A percentile compares a stretch with the other conserved stretches of the same genome.
Evolutionary conservation across 2,329 filamentous ascomycete genomes (phyloP).

Genomic region (Dothidotthia symphoricarpi): DNA sequence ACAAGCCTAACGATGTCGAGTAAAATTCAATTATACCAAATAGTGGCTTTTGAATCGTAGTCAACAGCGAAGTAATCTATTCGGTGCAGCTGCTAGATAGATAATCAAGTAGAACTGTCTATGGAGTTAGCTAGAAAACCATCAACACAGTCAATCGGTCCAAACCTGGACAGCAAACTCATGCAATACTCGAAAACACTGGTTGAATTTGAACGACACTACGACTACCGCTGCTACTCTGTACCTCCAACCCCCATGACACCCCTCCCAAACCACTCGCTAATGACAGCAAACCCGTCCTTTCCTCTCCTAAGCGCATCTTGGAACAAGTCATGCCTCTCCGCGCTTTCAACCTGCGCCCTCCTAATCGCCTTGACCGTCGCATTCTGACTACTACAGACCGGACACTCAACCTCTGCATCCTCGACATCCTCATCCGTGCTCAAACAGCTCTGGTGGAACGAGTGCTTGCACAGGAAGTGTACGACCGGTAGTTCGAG

Average conservation of each 20-base stretch:
- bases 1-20: too few relatives aligned
- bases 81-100: too few relatives aligned
- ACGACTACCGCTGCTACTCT: conserved; percentile 17
- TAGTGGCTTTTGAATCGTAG: too few relatives aligned
- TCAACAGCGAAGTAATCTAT: too few relatives aligned
- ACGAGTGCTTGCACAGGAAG: conserved; percentile 95
- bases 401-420: conserved; percentile 74
- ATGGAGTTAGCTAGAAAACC: too few relatives aligned
- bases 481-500: conserved; percentile 90
- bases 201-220: neutral
- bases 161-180: too few relatives aligned
- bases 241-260: conserved; percentile 65
- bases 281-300: conserved; percentile 85
- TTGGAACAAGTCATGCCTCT: conserved; percentile 85
- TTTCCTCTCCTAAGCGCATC: conserved; percentile 73
- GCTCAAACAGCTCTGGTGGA: conserved; percentile 88
- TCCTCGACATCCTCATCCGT: conserved; percentile 59
- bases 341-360: conserved; percentile 82
- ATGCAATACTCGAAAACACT: too few relatives aligned
- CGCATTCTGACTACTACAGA: conserved; percentile 79
- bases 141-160: too few relatives aligned
- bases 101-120: too few relatives aligned
- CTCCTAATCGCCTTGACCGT: conserved; percentile 84
- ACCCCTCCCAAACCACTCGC: conserved; percentile 91
- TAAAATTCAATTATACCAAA: too few relatives aligned